Base-by-base conservation (phyloP, 108 stramenopile species). In the Skeletonema marinoi region DNA sequence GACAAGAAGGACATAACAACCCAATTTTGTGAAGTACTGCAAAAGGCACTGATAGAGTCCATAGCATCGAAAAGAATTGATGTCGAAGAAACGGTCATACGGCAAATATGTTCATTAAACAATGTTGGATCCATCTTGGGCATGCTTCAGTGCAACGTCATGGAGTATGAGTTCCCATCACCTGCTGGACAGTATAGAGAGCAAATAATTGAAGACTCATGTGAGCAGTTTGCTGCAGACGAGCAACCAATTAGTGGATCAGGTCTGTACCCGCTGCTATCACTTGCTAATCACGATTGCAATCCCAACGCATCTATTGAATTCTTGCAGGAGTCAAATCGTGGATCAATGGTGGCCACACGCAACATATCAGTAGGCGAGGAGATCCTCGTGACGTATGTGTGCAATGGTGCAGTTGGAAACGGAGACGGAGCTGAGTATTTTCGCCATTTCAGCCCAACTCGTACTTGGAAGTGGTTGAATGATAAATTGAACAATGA, bases 291-390 rank as follows among this genome's bases (percentile, higher is more conserved):
- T 68, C 78, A 80, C 66, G 66, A 74, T 41, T 80, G 78, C 38
- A 44, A 74, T 61, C 78, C 78, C 2, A 80, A 80, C 60, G 78
- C 78, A 61, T 80, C 78, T 6, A 80, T 80, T 46, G 78, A 80
- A 35, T 74, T 80, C 41, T 38, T 80, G 29, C 50, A 39, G n/a
- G 78, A 80, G 66, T 74, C 78, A n/a, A 68, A 68, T 46, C 30
- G 29, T 6, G 78, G 73, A 36, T 68, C 66, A 10, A 74, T 80
- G 66, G 73, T 80, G 48, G 78, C 78, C 5, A 38, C 69, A 6
- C 73, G 78, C 25, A 17, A 74, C 17, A 80, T 80, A 16, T 6
- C 50, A 17, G 11, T 17, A 7, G 78, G 73, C 32, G 78, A 80
- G 25, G 78, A 80, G 35, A 74, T 80, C 13, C 46, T 41, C 13